Conservation (phyloP, 2,329 filamentous ascomycete genomes). For the Septoria petroselini region DNA sequence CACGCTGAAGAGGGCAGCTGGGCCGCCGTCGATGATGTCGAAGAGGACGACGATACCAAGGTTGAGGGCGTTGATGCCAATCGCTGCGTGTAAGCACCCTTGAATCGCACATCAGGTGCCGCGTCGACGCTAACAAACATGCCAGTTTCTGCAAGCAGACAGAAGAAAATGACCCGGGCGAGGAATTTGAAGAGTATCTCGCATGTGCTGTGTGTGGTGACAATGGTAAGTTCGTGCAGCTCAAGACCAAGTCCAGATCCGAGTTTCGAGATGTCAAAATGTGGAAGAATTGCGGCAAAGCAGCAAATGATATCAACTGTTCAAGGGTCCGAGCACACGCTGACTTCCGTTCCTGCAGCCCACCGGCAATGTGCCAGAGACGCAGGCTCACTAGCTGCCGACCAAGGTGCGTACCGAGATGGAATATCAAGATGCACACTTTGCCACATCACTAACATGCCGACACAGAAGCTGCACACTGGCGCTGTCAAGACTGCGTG, state of each 20-base stretch:
- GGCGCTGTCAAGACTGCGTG: constrained; percentile 61
- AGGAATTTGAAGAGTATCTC: constrained; percentile 77
- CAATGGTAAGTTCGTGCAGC: constrained; percentile 63
- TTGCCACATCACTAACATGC: constrained; percentile 27
- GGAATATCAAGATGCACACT: constrained; percentile 15
- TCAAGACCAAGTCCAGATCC: constrained; percentile 12
- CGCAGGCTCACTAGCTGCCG: constrained; percentile 59
- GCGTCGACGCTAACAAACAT: constrained; percentile 24
- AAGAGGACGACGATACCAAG: constrained; percentile 48
- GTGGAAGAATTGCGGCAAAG: constrained; percentile 31
- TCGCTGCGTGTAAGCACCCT: constrained; percentile 60
- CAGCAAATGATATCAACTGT: constrained; percentile 29
- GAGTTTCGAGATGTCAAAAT: constrained; percentile 19
- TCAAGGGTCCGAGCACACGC: constrained; percentile 39
- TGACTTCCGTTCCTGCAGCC: constrained; percentile 60
- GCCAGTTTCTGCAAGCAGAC: constrained; percentile 76
- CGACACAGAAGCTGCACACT: constrained; percentile 53
- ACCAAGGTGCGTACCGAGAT: constrained; percentile 57
- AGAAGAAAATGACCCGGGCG: constrained; percentile 76
- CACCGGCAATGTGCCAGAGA: constrained; percentile 86
- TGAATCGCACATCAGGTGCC: background rate
- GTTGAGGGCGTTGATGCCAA: constrained; percentile 53
- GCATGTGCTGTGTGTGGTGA: constrained; percentile 75
- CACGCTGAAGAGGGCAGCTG: constrained; percentile 54
- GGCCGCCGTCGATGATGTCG: constrained; percentile 55